A percentile compares a stretch with the other conserved stretches of the same genome.
Conservation (phyloP, 345 rosid genomes). For the Trapa bicornis region DNA sequence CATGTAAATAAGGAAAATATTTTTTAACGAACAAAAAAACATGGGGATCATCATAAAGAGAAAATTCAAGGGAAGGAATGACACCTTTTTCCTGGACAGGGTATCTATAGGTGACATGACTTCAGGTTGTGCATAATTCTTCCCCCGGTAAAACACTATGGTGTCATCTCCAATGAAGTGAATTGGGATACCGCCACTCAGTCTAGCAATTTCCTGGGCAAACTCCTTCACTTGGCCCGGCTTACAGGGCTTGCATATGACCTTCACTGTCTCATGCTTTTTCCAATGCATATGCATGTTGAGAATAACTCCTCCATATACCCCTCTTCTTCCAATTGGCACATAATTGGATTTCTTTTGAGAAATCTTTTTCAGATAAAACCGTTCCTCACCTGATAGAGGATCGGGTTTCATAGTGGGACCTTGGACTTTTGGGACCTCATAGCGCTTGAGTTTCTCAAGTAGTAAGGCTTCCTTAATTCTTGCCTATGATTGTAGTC, state of each 20-base stretch:
- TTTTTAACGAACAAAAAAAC: background rate
- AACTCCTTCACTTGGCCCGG: conserved; percentile 57
- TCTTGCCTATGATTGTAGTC: conserved; percentile 38
- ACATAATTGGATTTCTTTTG: conserved; percentile 81
- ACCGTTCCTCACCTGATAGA: conserved; percentile 76
- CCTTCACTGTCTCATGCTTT: conserved; percentile 88
- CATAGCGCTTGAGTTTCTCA: conserved; percentile 75
- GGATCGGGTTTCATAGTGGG: conserved; percentile 64
- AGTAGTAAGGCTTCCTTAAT: conserved; percentile 70
- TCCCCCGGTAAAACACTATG: conserved; percentile 69
- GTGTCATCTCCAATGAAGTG: conserved; percentile 68
- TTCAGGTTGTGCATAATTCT: conserved; percentile 74
- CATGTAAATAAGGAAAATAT: background rate
- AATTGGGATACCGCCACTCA: conserved; percentile 82
- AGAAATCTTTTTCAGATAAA: conserved; percentile 69
- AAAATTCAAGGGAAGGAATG: conserved; percentile 5
- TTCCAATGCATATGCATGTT: conserved; percentile 96
- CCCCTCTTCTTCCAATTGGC: conserved; percentile 62
- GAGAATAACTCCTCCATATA: conserved; percentile 85
- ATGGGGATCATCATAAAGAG: background rate
- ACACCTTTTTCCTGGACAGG: conserved; percentile 67
- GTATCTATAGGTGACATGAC: conserved; percentile 88
- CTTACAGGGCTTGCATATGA: conserved; percentile 71
- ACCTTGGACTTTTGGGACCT: conserved; percentile 70
- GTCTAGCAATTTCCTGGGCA: conserved; percentile 64